Percentiles rank a stretch among this genome's conserved stretches.
phyloP scores from a whole-genome alignment of 2,329 filamentous ascomycete species.

The Monascus ruber region DNA sequence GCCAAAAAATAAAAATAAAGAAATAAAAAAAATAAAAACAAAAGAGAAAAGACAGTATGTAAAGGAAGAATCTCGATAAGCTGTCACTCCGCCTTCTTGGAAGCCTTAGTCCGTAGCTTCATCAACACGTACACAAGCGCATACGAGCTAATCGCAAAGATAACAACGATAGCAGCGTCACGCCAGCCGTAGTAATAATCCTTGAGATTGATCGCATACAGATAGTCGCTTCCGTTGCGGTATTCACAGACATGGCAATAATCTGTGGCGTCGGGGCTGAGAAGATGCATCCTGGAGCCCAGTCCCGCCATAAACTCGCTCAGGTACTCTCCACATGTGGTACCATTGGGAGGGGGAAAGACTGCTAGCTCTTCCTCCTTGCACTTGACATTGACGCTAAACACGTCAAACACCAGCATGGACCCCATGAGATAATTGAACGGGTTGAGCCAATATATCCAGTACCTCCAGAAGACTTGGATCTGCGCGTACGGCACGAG shows the following conservation, averaged over 20 bases:
- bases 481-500: conserved; percentile 53
- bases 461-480: conserved; percentile 58
- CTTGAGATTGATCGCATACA: conserved; percentile 47
- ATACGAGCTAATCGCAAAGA: conserved; percentile 48
- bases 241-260: conserved; percentile 54
- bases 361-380: conserved; percentile 37
- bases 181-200: conserved; percentile 57
- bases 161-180: conserved; percentile 48
- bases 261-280: conserved; percentile 48
- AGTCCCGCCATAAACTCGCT: conserved; percentile 36
- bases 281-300: conserved; percentile 40
- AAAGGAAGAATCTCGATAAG: background rate
- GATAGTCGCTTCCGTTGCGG: conserved; percentile 46
- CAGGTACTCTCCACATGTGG: conserved; percentile 50
- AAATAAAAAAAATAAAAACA: too few relatives aligned
- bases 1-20: too few relatives aligned
- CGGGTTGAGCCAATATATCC: conserved; percentile 50
- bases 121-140: conserved; percentile 33
- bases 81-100: conserved; percentile 22
- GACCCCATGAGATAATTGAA: conserved; percentile 52
- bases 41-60: too few relatives aligned
- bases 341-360: conserved; percentile 30
- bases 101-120: conserved; percentile 27
- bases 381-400: conserved; percentile 39
- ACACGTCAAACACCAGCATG: conserved; percentile 43